Percentiles rank a stretch among this genome's conserved stretches.
phyloP scores from a whole-genome alignment of 2,329 filamentous ascomycete species.

The Aureobasidium sp. region DNA sequence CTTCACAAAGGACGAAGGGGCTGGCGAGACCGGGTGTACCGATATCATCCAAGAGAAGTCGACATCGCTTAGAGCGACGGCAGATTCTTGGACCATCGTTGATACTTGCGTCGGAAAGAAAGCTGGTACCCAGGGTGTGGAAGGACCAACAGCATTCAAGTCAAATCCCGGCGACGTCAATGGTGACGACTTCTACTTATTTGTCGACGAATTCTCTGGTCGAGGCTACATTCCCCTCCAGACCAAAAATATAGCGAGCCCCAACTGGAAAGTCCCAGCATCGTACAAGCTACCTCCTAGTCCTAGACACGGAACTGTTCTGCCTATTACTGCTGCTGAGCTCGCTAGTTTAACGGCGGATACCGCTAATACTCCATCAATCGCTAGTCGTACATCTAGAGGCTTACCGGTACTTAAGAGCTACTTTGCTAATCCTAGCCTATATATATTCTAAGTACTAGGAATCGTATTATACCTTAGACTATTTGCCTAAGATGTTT shows the following conservation, averaged over 20 bases:
- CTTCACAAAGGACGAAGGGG: constrained; percentile 49
- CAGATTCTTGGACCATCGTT: constrained; percentile 37
- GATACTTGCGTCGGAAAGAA: constrained; percentile 43
- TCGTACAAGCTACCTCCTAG: constrained; percentile 40
- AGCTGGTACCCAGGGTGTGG: constrained; percentile 41
- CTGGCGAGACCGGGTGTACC: constrained; percentile 39
- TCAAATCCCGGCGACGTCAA: constrained; percentile 41
- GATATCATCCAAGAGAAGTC: constrained; percentile 49
- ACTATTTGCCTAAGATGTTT: no score
- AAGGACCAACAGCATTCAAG: constrained; percentile 46
- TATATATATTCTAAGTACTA: no score
- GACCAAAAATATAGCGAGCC: constrained; percentile 41
- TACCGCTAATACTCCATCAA: background rate
- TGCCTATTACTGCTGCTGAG: constrained; percentile 43
- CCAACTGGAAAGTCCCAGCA: constrained; percentile 39
- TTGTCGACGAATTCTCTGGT: constrained; percentile 45
- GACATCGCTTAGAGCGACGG: constrained; percentile 30
- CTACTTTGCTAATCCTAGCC: constrained; percentile 36
- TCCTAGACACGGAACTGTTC: constrained; percentile 47
- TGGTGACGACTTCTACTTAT: constrained; percentile 48
- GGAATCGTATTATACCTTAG: no score
- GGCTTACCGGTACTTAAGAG: constrained; percentile 12
- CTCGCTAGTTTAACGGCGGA: constrained; percentile 26
- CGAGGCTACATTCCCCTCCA: constrained; percentile 48
- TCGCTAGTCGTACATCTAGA: background rate